Evolutionary conservation across 371 early-diverging fungal genomes (phyloP).

Genomic region (Saksenaea oblongispora): DNA sequence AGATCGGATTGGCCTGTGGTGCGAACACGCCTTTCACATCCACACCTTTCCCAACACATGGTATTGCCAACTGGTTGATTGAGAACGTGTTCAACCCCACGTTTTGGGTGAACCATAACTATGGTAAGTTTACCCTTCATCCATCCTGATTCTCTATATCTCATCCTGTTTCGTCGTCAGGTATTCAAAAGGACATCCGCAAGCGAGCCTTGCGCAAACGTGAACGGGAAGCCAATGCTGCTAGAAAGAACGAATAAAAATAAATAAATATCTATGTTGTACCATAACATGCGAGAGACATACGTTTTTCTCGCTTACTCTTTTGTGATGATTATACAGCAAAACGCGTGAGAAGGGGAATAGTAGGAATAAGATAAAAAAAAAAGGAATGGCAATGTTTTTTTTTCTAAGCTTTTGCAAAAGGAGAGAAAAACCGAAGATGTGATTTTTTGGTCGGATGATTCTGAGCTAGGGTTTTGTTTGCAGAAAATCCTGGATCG

Average conservation of each 20-base stretch:
- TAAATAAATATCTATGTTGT: neutral
- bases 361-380: constrained; percentile 13
- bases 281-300: neutral
- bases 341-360: neutral
- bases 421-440: constrained; percentile 37
- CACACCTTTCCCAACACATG: constrained; percentile 85
- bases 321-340: no score
- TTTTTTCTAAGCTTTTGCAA: constrained; percentile 8
- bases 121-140: constrained; percentile 31
- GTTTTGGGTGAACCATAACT: constrained; percentile 69
- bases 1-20: constrained; percentile 80
- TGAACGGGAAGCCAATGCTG: constrained; percentile 62
- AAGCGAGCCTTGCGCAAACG: constrained; percentile 75
- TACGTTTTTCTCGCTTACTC: no score
- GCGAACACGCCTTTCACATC: constrained; percentile 67
- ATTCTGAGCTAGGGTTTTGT: constrained; percentile 13
- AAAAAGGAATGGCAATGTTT: constrained; percentile 10
- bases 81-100: constrained; percentile 60
- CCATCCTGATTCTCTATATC: neutral
- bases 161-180: constrained; percentile 21
- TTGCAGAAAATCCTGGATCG: neutral
- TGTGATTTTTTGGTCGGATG: constrained; percentile 24
- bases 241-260: constrained; percentile 13
- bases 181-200: constrained; percentile 67
- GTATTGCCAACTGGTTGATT: constrained; percentile 74